Percentiles rank a stretch among this genome's conserved stretches.
These are phyloP conservation scores for Trichaptum fuscoviolaceum DNA, from an alignment of 768 basidiomycete species.

Conservation along the genomic window DNA sequence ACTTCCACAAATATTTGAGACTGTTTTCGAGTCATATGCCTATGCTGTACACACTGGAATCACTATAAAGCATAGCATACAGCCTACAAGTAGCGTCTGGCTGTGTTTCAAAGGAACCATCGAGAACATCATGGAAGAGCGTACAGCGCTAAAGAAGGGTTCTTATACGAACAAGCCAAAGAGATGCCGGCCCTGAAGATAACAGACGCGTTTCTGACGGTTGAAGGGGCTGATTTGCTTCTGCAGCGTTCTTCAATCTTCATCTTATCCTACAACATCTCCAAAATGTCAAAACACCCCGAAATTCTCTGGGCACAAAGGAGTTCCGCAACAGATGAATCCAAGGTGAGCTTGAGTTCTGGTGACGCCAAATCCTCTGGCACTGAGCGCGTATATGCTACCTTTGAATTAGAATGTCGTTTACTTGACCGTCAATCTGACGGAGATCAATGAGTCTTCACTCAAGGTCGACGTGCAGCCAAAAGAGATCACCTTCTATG, in stretches of 20 bases:
- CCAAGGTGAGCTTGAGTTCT: conserved; percentile 50
- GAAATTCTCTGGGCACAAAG: conserved; percentile 96
- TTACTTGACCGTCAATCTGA: conserved; percentile 79
- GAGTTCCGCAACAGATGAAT: conserved; percentile 55
- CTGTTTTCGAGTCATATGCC: not conserved
- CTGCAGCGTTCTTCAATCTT: conserved; percentile 5
- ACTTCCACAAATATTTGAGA: not conserved
- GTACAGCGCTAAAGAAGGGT: not conserved
- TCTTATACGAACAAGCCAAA: not conserved
- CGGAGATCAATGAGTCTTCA: conserved; percentile 57
- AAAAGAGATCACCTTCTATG: conserved; percentile 57
- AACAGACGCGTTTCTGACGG: not conserved
- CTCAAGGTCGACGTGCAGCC: conserved; percentile 57
- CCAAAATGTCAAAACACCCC: conserved; percentile 53
- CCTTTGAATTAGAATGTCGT: conserved; percentile 68
- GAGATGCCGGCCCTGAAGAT: not conserved
- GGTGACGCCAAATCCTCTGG: conserved; percentile 1
- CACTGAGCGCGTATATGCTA: conserved; percentile 8
- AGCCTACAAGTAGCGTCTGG: not conserved
- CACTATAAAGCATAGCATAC: too few species aligned
- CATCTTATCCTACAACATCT: conserved; percentile 15
- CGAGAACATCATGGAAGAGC: not conserved
- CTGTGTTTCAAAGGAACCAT: not conserved
- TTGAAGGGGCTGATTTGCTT: not conserved
- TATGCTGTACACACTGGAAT: too few species aligned